Percentiles rank a stretch among this genome's conserved stretches.
Evolutionary conservation across 2,329 filamentous ascomycete genomes (phyloP).

Genomic region (Ophiostoma tasmaniense): DNA sequence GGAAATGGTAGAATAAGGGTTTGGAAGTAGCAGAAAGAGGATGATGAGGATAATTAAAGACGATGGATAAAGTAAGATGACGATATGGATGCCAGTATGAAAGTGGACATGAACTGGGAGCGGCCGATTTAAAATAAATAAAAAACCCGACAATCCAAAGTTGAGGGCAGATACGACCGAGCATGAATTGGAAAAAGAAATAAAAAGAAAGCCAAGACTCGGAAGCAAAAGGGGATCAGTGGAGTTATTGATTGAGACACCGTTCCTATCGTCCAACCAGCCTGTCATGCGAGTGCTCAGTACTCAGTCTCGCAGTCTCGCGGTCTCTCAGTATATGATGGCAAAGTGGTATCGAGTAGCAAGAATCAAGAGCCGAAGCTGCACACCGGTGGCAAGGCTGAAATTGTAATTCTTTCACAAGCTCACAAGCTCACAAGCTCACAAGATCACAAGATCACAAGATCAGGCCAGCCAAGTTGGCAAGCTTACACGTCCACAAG

Average conservation of each 20-base stretch:
- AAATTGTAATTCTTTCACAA: neutral
- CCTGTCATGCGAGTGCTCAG: neutral
- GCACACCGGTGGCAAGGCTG: conserved; percentile 3
- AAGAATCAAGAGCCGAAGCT: neutral
- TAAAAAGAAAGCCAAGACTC: neutral
- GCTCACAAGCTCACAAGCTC: neutral
- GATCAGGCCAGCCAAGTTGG: neutral
- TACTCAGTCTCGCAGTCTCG: too few species aligned
- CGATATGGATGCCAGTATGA: neutral
- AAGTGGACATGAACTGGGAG: neutral
- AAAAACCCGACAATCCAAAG: neutral
- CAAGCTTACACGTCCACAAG: neutral
- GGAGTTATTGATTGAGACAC: conserved; percentile 1
- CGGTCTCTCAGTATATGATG: neutral
- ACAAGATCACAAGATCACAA: neutral
- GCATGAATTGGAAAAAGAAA: neutral
- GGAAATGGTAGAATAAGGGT: neutral
- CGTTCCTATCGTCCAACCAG: neutral
- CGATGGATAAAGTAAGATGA: neutral
- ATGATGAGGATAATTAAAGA: neutral
- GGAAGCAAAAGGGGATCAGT: neutral
- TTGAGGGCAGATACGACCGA: neutral
- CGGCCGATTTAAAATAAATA: neutral
- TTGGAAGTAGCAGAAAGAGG: neutral
- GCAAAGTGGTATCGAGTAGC: neutral